phyloP scores from a whole-genome alignment of 768 basidiomycete genomes.

The Lactifluus echinatus region DNA sequence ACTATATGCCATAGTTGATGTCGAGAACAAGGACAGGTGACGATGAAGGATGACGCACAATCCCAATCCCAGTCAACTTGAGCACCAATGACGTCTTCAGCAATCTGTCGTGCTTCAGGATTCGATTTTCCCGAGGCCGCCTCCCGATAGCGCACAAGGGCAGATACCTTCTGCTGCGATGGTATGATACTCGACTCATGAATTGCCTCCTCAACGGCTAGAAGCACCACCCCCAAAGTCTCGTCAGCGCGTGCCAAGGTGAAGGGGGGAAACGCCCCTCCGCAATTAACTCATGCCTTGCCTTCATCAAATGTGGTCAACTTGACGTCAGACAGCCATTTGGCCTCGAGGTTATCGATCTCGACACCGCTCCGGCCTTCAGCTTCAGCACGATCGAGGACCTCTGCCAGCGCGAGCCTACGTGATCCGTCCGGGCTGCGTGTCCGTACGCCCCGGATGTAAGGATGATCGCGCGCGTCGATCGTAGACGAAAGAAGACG shows the following conservation, averaged over 20 bases:
- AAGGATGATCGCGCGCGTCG: slow-evolving; percentile 75
- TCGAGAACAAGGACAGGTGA: neutral
- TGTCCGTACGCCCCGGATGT: slow-evolving; percentile 54
- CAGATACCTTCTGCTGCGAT: slow-evolving; percentile 44
- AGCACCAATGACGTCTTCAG: slow-evolving; percentile 62
- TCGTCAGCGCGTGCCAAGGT: neutral
- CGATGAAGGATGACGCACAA: slow-evolving; percentile 40
- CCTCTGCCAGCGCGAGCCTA: slow-evolving; percentile 53
- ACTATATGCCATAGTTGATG: slow-evolving; percentile 33
- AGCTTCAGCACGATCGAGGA: slow-evolving; percentile 57
- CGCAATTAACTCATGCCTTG: slow-evolving; percentile 26
- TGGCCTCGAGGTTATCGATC: slow-evolving; percentile 62
- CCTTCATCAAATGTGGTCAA: slow-evolving; percentile 84
- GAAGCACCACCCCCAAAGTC: neutral
- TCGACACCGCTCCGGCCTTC: slow-evolving; percentile 56
- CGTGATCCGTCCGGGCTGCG: slow-evolving; percentile 30
- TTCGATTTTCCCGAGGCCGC: slow-evolving; percentile 61
- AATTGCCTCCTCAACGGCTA: slow-evolving; percentile 57
- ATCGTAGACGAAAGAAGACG: slow-evolving; percentile 79
- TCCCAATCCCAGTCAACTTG: slow-evolving; percentile 87
- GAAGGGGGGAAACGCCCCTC: neutral
- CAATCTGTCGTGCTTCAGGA: slow-evolving; percentile 58
- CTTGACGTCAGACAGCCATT: slow-evolving; percentile 62
- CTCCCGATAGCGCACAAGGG: slow-evolving; percentile 49
- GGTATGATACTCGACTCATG: slow-evolving; percentile 31